A percentile compares a stretch with the other conserved stretches of the same genome.
phyloP scores from a whole-genome alignment of 371 early-diverging fungal genomes.

The Rhizopus microsporus region DNA sequence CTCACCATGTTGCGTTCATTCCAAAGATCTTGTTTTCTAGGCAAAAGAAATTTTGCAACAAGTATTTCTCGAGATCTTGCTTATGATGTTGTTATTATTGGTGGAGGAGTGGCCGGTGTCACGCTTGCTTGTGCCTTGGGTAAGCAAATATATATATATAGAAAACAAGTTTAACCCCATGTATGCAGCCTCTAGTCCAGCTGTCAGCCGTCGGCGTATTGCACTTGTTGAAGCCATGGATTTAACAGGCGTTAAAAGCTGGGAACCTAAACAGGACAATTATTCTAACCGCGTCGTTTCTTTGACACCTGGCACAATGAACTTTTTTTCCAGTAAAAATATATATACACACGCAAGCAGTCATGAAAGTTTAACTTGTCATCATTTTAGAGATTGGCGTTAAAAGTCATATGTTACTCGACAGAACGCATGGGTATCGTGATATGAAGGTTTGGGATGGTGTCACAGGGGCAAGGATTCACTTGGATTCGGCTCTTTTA shows the following conservation, averaged over 20 bases:
- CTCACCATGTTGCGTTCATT: neutral
- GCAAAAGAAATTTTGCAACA: conserved; percentile 23
- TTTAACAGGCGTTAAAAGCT: conserved; percentile 47
- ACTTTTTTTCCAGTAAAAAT: conserved; percentile 48
- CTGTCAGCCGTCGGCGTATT: conserved; percentile 54
- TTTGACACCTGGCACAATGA: conserved; percentile 60
- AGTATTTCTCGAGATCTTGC: conserved; percentile 20
- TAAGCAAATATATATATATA: conserved; percentile 26
- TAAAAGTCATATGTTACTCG: conserved; percentile 56
- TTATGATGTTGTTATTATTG: conserved; percentile 87
- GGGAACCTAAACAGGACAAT: conserved; percentile 46
- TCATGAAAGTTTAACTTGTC: neutral
- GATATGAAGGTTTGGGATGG: conserved; percentile 83
- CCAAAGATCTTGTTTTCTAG: neutral
- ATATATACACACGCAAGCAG: neutral
- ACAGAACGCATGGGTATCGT: conserved; percentile 58
- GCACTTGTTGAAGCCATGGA: conserved; percentile 81
- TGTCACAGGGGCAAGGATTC: conserved; percentile 61
- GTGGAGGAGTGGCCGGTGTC: conserved; percentile 91
- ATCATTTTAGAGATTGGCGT: conserved; percentile 56
- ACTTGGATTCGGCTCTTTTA: conserved; percentile 57
- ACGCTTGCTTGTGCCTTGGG: conserved; percentile 83
- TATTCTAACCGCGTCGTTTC: conserved; percentile 81
- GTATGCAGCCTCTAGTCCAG: conserved; percentile 50
- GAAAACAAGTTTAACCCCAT: neutral